Evolutionary conservation across 495 filamentous ascomycete species (phyloP), one percentile per base, ranked within the genome.

Genomic region (Letharia lupina): DNA sequence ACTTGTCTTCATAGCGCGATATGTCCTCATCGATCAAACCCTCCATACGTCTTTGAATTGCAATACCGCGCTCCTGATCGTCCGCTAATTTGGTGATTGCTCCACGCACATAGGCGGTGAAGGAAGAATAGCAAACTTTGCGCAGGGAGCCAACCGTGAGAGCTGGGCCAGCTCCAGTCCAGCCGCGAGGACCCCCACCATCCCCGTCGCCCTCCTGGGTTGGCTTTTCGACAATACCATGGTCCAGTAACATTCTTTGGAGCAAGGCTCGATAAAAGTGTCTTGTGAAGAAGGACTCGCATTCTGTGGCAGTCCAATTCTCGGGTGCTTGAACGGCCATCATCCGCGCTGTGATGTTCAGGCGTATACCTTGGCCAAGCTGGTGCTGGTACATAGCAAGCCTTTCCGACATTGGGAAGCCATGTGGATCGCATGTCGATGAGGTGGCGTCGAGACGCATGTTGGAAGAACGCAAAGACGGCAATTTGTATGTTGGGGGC

Each of bases 321-420:
- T 87, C 81, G 0, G 93, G 92, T 2, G 94, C 94, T 77, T 98
- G 94, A 18, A 93, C 89, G 42, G 91, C 93, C 94, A 97, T 96
- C 84, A 95, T 94, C 37, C 95, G 83, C 1, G 94, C 91, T 0
- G 94, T 98, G 71, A 98, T 96, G 73, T 98, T 98, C 65, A 98
- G 81, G 37, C 89, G 82, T 58, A 96, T 78, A 23, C 91, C 92
- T 41, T 77, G 75, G 16, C 77, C 80, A 33, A 74, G 69, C 37
- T 72, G 67, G 68, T 89, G 76, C 41, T 77, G 68, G 71, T 81
- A 91, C 0, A 76, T 79, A 62, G 83, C 86, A n/a, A 96, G 72
- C 12, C 81, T 79, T 54, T 89, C 82, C 44, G 89, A 93, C 89
- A 98, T 91, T 0, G 94, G 94, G 72, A 96, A 98, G 15, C 94